Evolutionary conservation across 179 eudicot species (phyloP).

Genomic region (Beta corolliflora): DNA sequence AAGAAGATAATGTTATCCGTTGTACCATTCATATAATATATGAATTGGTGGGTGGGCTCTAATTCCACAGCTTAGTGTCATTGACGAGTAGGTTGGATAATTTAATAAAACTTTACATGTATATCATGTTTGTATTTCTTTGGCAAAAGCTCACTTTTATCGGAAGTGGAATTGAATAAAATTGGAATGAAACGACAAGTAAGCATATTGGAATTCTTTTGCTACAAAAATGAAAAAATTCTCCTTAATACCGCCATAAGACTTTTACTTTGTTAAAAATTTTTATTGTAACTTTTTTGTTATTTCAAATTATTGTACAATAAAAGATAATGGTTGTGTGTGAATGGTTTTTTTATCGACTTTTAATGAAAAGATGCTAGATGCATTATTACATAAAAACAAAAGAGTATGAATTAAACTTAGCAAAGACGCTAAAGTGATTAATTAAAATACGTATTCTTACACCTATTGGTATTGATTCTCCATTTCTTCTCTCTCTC

Average conservation of each 20-base stretch:
- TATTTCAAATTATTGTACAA: neutral
- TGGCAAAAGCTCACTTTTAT: slow-evolving; percentile 6
- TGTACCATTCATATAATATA: neutral
- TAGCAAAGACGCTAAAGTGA: too few species aligned
- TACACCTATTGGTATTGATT: too few species aligned
- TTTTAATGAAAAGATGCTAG: too few species aligned
- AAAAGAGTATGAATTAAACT: too few species aligned
- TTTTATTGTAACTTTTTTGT: neutral
- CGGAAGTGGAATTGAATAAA: slow-evolving; percentile 5
- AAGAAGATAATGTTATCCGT: slow-evolving; percentile 7
- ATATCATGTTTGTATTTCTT: slow-evolving; percentile 1
- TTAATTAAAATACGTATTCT: too few species aligned
- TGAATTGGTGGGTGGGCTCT: slow-evolving; percentile 2
- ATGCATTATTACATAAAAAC: too few species aligned
- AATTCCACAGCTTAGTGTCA: neutral
- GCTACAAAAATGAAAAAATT: neutral
- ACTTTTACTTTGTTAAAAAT: neutral
- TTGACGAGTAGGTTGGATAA: slow-evolving; percentile 7
- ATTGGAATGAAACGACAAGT: slow-evolving; percentile 9
- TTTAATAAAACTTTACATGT: neutral
- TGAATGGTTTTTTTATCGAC: too few species aligned
- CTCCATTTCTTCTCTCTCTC: too few species aligned
- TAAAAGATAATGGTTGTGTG: too few species aligned
- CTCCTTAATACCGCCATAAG: neutral
- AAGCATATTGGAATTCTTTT: slow-evolving; percentile 3